Conservation (phyloP, 805 yeast genomes). For the Suhomyces xylopsoci region DNA sequence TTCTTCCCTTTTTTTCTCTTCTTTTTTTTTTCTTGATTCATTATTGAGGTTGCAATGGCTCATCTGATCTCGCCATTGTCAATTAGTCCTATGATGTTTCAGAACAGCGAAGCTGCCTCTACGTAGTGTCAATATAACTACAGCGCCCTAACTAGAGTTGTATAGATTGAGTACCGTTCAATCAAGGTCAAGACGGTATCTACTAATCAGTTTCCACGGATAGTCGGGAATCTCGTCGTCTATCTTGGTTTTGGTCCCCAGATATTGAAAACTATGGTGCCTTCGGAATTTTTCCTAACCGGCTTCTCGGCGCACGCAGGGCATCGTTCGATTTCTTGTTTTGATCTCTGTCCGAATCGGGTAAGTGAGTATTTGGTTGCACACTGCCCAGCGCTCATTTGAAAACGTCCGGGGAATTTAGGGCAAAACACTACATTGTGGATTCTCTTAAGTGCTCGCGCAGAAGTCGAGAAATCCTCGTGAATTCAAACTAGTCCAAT, state of each 20-base stretch:
- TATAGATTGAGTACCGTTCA: too few species aligned
- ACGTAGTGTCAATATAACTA: too few species aligned
- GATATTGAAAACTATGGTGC: not conserved
- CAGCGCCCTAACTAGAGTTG: too few species aligned
- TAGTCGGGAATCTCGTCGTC: not conserved
- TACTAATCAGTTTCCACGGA: not conserved
- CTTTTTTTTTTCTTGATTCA: not conserved
- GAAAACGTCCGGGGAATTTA: not conserved
- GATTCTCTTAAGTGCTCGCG: not conserved
- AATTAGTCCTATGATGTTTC: not conserved
- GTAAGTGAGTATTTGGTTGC: not conserved
- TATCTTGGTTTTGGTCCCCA: not conserved
- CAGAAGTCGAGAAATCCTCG: not conserved
- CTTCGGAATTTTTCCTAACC: not conserved
- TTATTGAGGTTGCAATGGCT: not conserved
- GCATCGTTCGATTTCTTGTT: not conserved
- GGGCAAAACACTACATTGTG: not conserved
- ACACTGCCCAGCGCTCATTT: not conserved
- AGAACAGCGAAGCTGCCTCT: not conserved
- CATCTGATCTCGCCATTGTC: not conserved
- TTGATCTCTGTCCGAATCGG: not conserved
- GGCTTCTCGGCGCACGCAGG: not conserved
- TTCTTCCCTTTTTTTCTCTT: not conserved
- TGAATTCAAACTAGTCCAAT: not conserved
- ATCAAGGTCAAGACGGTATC: not conserved